These are phyloP conservation scores for Staphylotrichum longicolle DNA, from an alignment of 495 filamentous ascomycete species.

Conservation along the genomic window DNA sequence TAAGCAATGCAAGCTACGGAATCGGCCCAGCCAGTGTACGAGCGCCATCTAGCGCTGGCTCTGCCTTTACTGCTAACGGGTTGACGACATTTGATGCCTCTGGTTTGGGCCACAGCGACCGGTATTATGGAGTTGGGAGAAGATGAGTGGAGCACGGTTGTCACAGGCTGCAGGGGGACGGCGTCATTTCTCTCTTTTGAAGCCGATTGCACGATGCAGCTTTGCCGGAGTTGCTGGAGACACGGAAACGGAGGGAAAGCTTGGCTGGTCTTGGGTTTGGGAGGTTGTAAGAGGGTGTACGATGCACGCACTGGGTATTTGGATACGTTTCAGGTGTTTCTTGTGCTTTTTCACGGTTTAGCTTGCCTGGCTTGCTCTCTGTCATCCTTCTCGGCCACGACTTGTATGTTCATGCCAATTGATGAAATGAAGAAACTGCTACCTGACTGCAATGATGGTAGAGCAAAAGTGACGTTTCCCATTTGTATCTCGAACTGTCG, in stretches of 20 bases:
- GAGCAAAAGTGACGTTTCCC: no score
- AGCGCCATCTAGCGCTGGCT: slow-evolving; percentile 19
- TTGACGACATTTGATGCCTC: slow-evolving; percentile 33
- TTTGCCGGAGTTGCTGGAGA: neutral
- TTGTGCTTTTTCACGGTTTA: neutral
- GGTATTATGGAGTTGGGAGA: slow-evolving; percentile 27
- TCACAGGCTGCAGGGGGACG: no score
- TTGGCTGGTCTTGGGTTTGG: neutral
- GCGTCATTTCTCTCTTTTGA: no score
- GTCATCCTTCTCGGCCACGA: neutral
- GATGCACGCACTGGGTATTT: neutral
- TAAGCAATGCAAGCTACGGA: slow-evolving; percentile 27
- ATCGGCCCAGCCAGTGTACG: slow-evolving; percentile 23
- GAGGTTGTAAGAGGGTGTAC: neutral
- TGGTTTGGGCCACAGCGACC: slow-evolving; percentile 22
- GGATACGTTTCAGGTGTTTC: neutral
- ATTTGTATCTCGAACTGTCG: no score
- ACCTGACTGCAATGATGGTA: no score
- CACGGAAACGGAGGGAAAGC: neutral
- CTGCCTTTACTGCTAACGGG: slow-evolving; percentile 22
- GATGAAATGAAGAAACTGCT: no score
- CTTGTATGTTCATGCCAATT: no score
- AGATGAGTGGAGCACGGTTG: slow-evolving; percentile 12
- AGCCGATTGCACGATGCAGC: no score
- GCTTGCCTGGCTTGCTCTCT: neutral